Base-by-base conservation (phyloP, 352 stramenopile species). In the Pythium folliculosum region DNA sequence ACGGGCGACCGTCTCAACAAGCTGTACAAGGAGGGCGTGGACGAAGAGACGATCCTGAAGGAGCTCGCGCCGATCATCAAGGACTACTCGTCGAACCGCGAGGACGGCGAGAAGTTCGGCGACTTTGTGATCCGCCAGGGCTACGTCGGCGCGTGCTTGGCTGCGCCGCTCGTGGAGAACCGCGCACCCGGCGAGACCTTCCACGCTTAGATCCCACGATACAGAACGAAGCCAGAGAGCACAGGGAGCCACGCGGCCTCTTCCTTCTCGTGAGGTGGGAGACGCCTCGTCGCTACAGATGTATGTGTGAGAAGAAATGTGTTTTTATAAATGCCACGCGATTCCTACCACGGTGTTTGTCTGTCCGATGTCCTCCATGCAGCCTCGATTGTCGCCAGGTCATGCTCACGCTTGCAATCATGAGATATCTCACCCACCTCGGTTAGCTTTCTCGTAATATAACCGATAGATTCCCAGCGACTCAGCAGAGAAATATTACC, bases 121-220 rank as follows among this genome's bases (percentile, higher is more conserved):
- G 86, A 95, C 77, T 95, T 91, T 67, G 81, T 91, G 57, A 89
- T 92, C 53, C 86, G 86, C 40, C 60, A 69, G 0, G 84, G 81
- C n/a, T 89, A 91, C 71, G 78, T 95, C 23, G 76, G 87, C 69
- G 81, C 81, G 21, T 91, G 82, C 60, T 64, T 92, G 23, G 75
- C 83, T 7, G 86, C 80, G 2, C 84, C 84, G 30, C 70, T 88
- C 0, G 75, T 92, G 19, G 76, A 82, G 62, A 76, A 89, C 61
- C 81, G 84, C 30, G 84, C 84, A 38, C 56, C 81, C 7, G 84
- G 86, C 22, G 79, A 82, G 59, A 86, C 71, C 14, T 95, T 95
- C 82, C 84, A 92, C 70, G 82, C 77, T 8, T 78, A 85, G 52
- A 52, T 30, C 3, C 5, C 7, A 13, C 8, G 40, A n/a, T 19